These are phyloP conservation scores for Aspergillus saccharolyticus DNA, from an alignment of 495 filamentous ascomycete species.

Conservation along the genomic window DNA sequence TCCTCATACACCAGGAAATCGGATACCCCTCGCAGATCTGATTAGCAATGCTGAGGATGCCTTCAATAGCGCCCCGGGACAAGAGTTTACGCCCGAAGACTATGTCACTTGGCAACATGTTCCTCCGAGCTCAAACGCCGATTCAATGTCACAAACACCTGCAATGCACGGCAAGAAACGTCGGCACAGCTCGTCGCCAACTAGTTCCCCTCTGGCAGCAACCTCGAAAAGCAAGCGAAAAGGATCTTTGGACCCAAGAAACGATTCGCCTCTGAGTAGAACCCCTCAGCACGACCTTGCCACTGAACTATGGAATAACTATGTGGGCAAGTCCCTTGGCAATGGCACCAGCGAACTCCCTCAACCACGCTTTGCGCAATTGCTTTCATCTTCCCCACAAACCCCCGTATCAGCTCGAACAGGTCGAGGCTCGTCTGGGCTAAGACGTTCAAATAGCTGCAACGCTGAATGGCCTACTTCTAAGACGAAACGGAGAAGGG, in stretches of 20 bases:
- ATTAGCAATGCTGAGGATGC: conserved; percentile 67
- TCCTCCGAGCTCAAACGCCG: conserved; percentile 42
- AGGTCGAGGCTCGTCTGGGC: conserved; percentile 44
- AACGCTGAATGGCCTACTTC: conserved; percentile 57
- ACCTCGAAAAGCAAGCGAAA: conserved; percentile 38
- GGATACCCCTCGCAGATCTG: conserved; percentile 73
- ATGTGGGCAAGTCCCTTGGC: conserved; percentile 47
- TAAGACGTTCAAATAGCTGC: conserved; percentile 69
- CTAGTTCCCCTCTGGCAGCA: conserved; percentile 60
- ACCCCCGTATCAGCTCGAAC: conserved; percentile 43
- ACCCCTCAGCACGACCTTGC: conserved; percentile 81
- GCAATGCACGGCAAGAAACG: conserved; percentile 60
- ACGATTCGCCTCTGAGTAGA: conserved; percentile 52
- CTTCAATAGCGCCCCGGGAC: conserved; percentile 31
- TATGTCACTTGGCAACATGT: conserved; percentile 66
- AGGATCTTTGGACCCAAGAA: conserved; percentile 45
- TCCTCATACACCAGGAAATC: conserved; percentile 68
- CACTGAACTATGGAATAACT: conserved; percentile 81
- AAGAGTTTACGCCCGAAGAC: conserved; percentile 61
- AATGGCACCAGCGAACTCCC: conserved; percentile 34
- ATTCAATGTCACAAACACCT: conserved; percentile 39
- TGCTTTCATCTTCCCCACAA: conserved; percentile 70
- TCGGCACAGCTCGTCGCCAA: conserved; percentile 74
- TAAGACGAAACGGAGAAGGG: conserved; percentile 49
- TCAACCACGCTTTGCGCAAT: conserved; percentile 53